phyloP scores from a whole-genome alignment of 2,329 filamentous ascomycete species.

The Pseudopyricularia cyperi region DNA sequence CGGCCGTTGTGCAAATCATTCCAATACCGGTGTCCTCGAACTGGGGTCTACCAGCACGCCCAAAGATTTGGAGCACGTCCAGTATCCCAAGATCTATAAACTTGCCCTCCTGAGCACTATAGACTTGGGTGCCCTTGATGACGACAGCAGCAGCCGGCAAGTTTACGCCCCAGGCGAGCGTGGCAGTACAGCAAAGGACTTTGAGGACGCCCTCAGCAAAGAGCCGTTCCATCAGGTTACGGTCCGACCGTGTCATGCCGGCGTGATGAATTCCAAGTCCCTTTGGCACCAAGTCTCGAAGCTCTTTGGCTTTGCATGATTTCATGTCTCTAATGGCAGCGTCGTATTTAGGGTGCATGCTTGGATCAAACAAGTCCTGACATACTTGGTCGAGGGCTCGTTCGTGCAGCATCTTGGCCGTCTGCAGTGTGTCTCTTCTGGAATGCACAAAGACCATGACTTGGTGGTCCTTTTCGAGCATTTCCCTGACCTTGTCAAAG shows the following conservation, averaged over 20 bases:
- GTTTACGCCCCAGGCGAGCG: conserved; percentile 97
- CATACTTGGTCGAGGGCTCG: conserved; percentile 74
- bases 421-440: conserved; percentile 81
- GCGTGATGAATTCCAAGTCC: conserved; percentile 94
- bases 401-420: conserved; percentile 73
- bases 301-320: conserved; percentile 69
- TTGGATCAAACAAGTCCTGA: conserved; percentile 72
- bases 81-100: conserved; percentile 94
- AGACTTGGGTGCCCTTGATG: conserved; percentile 96
- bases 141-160: conserved; percentile 91
- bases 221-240: conserved; percentile 88
- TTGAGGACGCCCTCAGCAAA: conserved; percentile 90
- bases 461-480: conserved; percentile 86
- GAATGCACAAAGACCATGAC: conserved; percentile 99
- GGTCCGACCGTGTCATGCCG: conserved; percentile 86
- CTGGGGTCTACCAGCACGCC: conserved; percentile 92
- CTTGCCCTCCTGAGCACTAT: conserved; percentile 91
- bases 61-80: conserved; percentile 95
- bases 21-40: conserved; percentile 97
- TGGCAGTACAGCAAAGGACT: conserved; percentile 95
- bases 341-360: conserved; percentile 65
- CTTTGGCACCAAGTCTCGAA: conserved; percentile 79
- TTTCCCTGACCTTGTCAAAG: conserved; percentile 89
- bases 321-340: conserved; percentile 75
- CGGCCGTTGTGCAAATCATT: conserved; percentile 94